Evolutionary conservation across 805 yeast genomes (phyloP).

Genomic region (Candida loeiensis): DNA sequence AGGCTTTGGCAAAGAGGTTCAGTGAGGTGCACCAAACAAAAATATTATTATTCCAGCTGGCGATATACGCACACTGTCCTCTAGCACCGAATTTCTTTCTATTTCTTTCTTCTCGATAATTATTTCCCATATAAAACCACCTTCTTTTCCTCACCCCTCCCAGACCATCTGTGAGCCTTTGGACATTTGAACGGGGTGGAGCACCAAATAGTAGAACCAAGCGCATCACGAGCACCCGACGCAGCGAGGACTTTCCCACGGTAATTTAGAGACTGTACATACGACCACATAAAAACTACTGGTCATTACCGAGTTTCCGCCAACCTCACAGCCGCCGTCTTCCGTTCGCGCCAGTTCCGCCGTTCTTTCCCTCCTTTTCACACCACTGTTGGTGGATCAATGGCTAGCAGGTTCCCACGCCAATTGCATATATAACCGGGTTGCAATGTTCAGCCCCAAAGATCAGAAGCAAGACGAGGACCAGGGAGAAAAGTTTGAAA

Average conservation of each 20-base stretch:
- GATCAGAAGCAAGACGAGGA: neutral
- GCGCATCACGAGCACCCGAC: neutral
- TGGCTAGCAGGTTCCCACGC: neutral
- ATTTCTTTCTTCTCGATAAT: conserved; percentile 3
- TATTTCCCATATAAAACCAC: conserved; percentile 2
- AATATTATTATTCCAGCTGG: conserved; percentile 4
- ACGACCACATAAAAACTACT: neutral
- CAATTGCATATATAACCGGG: conserved; percentile 4
- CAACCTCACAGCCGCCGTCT: too few relatives aligned
- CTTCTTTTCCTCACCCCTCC: conserved; percentile 5
- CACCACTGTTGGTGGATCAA: conserved; percentile 1
- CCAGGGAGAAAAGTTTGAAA: neutral
- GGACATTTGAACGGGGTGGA: conserved; percentile 3
- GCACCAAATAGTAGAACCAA: neutral
- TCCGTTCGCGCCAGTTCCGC: neutral
- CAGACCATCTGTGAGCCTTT: conserved; percentile 2
- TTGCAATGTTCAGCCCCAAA: neutral
- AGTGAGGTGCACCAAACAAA: conserved; percentile 2
- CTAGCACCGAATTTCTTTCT: conserved; percentile 2
- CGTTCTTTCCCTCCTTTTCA: neutral
- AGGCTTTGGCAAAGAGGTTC: neutral
- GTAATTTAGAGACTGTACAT: conserved; percentile 3
- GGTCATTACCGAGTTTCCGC: too few relatives aligned
- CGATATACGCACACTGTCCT: conserved; percentile 2
- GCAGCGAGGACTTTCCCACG: neutral